Conservation (phyloP, 2,329 filamentous ascomycete genomes). For the Knufia fluminis region DNA sequence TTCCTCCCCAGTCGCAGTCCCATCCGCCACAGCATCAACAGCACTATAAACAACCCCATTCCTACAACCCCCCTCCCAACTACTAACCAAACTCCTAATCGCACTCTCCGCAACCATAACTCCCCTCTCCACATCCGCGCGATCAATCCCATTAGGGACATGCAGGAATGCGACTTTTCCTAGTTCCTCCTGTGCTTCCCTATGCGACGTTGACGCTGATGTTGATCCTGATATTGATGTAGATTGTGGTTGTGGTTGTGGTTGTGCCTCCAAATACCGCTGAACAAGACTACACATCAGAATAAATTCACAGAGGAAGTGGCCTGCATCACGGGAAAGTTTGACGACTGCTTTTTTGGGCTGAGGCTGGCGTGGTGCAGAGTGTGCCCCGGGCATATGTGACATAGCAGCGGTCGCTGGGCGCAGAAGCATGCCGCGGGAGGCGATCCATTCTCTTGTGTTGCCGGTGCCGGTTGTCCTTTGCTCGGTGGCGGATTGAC, state of each 20-base stretch:
- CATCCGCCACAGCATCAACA: neutral
- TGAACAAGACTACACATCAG: conserved; percentile 46
- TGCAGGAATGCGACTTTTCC: conserved; percentile 59
- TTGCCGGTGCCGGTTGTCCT: too few species aligned
- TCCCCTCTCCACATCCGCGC: conserved; percentile 35
- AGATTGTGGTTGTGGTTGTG: too few species aligned
- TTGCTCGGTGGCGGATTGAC: too few species aligned
- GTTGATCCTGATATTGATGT: neutral
- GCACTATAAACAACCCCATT: conserved; percentile 6
- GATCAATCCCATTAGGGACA: conserved; percentile 53
- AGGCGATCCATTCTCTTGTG: neutral
- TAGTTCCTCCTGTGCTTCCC: conserved; percentile 16
- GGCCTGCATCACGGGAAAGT: conserved; percentile 60
- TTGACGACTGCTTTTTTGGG: conserved; percentile 34
- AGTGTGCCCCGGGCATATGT: too few species aligned
- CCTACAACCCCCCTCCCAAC: conserved; percentile 27
- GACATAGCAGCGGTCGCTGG: neutral
- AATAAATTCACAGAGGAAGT: conserved; percentile 70
- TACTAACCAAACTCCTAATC: conserved; percentile 34
- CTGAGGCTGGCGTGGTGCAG: too few species aligned
- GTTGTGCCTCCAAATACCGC: neutral
- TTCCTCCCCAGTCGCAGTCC: neutral
- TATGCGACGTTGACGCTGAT: neutral
- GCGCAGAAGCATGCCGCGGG: neutral
- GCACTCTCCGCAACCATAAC: conserved; percentile 33